Conservation (phyloP, 345 rosid species). For the Murraya koenigii region DNA sequence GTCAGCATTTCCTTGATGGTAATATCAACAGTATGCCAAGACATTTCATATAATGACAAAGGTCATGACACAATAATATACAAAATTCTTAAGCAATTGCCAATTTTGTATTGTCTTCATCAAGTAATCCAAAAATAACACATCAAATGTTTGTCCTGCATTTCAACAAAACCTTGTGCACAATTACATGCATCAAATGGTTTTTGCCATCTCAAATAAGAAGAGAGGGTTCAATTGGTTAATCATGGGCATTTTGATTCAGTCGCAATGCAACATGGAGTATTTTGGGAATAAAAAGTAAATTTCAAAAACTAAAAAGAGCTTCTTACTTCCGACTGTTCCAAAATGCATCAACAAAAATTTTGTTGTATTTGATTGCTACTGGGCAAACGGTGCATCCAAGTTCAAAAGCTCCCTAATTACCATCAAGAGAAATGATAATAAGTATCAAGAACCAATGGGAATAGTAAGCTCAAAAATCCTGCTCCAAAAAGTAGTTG, state of each 20-base stretch:
- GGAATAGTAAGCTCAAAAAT: background rate
- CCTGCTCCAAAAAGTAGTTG: conserved; percentile 6
- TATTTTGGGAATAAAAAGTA: background rate
- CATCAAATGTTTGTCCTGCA: background rate
- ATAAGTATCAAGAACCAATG: background rate
- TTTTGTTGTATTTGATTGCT: conserved; percentile 95
- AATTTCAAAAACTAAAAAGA: background rate
- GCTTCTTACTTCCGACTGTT: conserved; percentile 86
- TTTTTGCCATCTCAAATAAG: background rate
- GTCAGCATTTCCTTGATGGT: background rate
- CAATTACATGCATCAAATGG: background rate
- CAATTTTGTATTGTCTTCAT: background rate
- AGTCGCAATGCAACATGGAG: background rate
- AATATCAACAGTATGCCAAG: conserved; percentile 2
- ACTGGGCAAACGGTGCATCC: conserved; percentile 94
- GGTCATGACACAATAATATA: background rate
- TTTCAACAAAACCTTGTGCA: background rate
- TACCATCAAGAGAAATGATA: conserved; percentile 25
- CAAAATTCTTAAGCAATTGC: background rate
- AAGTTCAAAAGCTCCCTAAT: conserved; percentile 95
- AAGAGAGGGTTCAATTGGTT: background rate
- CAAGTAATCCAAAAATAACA: background rate
- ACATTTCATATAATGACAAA: background rate
- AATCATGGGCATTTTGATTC: background rate
- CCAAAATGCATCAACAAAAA: conserved; percentile 99